Evolutionary conservation across 2,329 filamentous ascomycete genomes (phyloP).

Genomic region (Claviceps capensis): DNA sequence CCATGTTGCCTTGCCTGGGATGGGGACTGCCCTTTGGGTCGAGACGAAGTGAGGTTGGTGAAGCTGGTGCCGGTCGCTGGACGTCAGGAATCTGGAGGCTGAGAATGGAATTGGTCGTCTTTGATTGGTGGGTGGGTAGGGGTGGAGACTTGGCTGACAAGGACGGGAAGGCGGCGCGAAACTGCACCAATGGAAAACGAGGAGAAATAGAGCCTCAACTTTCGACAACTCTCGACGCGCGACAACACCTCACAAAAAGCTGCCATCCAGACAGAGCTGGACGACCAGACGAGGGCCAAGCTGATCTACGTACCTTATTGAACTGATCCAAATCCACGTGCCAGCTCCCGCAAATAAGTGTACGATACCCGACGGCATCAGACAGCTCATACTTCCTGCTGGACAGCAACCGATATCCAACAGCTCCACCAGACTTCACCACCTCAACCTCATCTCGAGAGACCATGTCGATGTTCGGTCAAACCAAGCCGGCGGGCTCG

Average conservation of each 20-base stretch:
- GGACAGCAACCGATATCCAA: neutral
- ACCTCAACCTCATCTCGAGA: neutral
- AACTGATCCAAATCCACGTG: neutral
- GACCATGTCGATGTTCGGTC: constrained; percentile 27
- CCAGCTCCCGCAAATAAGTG: neutral
- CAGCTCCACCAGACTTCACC: constrained; percentile 4
- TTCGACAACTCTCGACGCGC: constrained; percentile 2
- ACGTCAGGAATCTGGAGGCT: constrained; percentile 16
- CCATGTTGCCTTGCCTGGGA: constrained; percentile 20
- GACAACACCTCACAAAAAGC: constrained; percentile 4
- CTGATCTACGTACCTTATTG: neutral
- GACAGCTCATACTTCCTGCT: no score
- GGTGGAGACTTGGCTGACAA: constrained; percentile 17
- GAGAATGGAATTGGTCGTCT: constrained; percentile 25
- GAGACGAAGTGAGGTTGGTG: constrained; percentile 15
- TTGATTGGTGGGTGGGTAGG: constrained; percentile 21
- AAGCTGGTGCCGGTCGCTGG: constrained; percentile 5
- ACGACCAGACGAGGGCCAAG: neutral
- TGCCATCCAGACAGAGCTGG: neutral
- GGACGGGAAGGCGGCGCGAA: constrained; percentile 1
- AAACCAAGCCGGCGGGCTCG: constrained; percentile 20
- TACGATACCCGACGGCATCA: no score
- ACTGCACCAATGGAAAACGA: neutral
- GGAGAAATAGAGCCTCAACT: neutral
- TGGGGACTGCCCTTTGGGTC: constrained; percentile 14